Conservation (phyloP, 768 basidiomycete species). For the Leccinum uliginosum region DNA sequence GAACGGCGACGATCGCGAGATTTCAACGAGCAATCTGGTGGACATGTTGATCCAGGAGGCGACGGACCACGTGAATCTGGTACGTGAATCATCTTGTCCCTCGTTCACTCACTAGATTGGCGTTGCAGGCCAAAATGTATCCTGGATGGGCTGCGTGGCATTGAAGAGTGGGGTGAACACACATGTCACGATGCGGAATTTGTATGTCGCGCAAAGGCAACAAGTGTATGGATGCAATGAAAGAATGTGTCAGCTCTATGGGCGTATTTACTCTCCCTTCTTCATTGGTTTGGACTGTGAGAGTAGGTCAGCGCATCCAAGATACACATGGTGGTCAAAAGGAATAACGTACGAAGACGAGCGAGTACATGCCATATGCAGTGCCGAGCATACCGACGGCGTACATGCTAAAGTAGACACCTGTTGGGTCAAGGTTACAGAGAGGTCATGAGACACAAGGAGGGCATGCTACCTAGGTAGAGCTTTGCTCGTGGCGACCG, state of each 20-base stretch:
- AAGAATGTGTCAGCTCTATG: slow-evolving; percentile 13
- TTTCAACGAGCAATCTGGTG: slow-evolving; percentile 82
- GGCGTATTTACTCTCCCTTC: slow-evolving; percentile 15
- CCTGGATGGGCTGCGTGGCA: slow-evolving; percentile 87
- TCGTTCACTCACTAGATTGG: neutral
- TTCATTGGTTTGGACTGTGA: slow-evolving; percentile 30
- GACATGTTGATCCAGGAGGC: slow-evolving; percentile 91
- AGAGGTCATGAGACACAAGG: neutral
- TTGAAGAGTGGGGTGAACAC: slow-evolving; percentile 26
- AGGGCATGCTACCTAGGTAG: slow-evolving; percentile 50
- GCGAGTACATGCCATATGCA: slow-evolving; percentile 43
- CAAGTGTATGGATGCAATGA: slow-evolving; percentile 14
- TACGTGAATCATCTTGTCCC: slow-evolving; percentile 25
- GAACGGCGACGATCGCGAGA: slow-evolving; percentile 35
- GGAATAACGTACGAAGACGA: slow-evolving; percentile 39
- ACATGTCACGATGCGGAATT: neutral
- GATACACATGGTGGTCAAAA: neutral
- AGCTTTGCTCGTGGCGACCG: slow-evolving; percentile 58
- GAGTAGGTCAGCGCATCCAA: neutral
- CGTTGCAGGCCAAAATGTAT: slow-evolving; percentile 80
- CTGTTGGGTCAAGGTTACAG: slow-evolving; percentile 32
- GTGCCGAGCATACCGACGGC: slow-evolving; percentile 52
- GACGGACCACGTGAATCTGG: slow-evolving; percentile 67
- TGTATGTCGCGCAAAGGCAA: neutral
- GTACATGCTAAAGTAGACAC: slow-evolving; percentile 51